Percentiles rank a stretch among this genome's conserved stretches.
phyloP scores from a whole-genome alignment of 2,329 filamentous ascomycete genomes.

The Calonectria leucothoes region DNA sequence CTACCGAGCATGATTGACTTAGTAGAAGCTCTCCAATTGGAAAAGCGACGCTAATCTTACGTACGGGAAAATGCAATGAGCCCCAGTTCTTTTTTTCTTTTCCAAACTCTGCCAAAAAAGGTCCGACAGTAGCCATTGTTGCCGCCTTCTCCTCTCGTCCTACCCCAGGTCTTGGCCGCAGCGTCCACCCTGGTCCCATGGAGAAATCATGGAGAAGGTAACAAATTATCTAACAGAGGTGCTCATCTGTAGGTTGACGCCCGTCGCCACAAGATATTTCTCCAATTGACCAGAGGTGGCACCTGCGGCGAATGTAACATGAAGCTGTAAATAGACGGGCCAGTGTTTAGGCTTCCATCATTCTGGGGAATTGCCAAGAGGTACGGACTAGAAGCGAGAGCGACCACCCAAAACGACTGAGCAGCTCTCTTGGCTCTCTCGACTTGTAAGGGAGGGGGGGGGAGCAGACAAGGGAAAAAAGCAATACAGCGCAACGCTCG shows the following conservation, averaged over 20 bases:
- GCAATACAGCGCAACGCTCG: neutral
- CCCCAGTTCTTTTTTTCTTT: neutral
- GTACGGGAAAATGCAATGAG: neutral
- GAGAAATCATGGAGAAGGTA: slow-evolving; percentile 17
- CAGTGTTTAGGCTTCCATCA: slow-evolving; percentile 31
- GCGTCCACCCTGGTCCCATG: slow-evolving; percentile 22
- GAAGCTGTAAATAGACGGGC: slow-evolving; percentile 3
- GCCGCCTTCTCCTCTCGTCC: slow-evolving; percentile 18
- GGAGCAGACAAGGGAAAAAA: neutral
- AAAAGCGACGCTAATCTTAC: slow-evolving; percentile 3
- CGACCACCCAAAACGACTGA: slow-evolving; percentile 30
- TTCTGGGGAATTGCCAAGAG: slow-evolving; percentile 35
- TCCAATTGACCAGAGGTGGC: neutral
- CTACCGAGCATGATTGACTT: slow-evolving; percentile 1
- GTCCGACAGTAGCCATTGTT: slow-evolving; percentile 6
- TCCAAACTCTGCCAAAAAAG: neutral
- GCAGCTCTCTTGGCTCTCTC: slow-evolving; percentile 19
- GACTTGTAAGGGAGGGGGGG: neutral
- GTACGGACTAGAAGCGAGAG: slow-evolving; percentile 28
- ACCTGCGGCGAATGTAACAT: neutral
- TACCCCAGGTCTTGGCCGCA: slow-evolving; percentile 39
- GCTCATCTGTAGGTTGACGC: neutral
- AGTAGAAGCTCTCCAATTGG: neutral
- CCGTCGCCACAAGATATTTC: neutral
- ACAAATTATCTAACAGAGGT: neutral